These are phyloP conservation scores for Mortierella hygrophila DNA, from an alignment of 192 early-diverging fungal genomes.

Conservation along the genomic window DNA sequence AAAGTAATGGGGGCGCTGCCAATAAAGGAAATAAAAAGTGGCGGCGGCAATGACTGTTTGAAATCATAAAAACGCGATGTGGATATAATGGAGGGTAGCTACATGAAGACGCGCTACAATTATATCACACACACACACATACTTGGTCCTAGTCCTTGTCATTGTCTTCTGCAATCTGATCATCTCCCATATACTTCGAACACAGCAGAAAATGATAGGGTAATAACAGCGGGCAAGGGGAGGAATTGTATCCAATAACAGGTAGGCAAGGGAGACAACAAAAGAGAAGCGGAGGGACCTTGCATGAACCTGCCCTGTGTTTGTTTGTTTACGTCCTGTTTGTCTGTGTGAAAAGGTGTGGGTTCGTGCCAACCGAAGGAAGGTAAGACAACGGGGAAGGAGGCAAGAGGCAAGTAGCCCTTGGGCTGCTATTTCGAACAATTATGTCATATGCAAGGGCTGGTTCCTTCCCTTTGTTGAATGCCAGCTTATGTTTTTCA, in stretches of 20 bases:
- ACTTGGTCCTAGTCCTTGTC: no score
- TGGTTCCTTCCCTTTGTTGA: background rate
- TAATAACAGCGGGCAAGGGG: background rate
- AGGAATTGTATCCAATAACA: background rate
- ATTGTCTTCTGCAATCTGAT: no score
- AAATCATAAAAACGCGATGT: conserved; percentile 1
- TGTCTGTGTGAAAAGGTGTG: background rate
- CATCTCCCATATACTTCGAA: background rate
- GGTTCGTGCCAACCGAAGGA: background rate
- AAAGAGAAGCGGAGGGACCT: background rate
- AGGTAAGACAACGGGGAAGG: background rate
- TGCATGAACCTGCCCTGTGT: background rate
- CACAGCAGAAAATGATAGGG: conserved; percentile 8
- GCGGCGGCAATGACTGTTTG: background rate
- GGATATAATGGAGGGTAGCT: background rate
- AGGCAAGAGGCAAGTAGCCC: background rate
- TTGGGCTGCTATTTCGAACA: background rate
- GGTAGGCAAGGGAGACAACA: background rate
- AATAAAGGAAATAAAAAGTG: background rate
- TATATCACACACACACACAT: no score
- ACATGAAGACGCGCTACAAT: background rate
- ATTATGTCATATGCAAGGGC: conserved; percentile 10
- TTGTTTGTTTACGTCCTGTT: background rate
- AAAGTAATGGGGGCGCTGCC: background rate
- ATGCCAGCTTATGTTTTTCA: background rate